A percentile compares a stretch with the other conserved stretches of the same genome.
Conservation (phyloP, 1,284 basidiomycete species). For the Tetrapyrgos nigripes region DNA sequence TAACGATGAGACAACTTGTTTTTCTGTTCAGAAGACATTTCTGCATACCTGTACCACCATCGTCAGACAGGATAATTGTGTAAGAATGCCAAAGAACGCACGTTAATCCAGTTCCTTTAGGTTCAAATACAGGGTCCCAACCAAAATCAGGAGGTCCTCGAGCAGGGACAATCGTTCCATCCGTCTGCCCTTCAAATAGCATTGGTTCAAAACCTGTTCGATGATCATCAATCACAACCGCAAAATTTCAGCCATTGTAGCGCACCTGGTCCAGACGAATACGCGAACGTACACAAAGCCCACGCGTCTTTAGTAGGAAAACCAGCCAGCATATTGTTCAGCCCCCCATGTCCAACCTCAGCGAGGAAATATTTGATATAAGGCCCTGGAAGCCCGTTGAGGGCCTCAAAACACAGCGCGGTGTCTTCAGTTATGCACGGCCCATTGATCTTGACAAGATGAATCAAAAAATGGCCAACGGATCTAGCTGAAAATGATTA, state of each 20-base stretch:
- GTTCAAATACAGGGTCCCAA: conserved; percentile 94
- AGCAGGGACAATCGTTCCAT: conserved; percentile 88
- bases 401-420: conserved; percentile 89
- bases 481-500: conserved; percentile 34
- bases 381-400: conserved; percentile 92
- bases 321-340: conserved; percentile 88
- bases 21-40: conserved; percentile 89
- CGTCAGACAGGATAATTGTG: background rate
- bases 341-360: conserved; percentile 84
- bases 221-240: background rate
- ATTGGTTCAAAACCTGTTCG: conserved; percentile 66
- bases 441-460: conserved; percentile 62
- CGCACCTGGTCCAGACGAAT: conserved; percentile 80
- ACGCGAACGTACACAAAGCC: conserved; percentile 96
- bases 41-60: conserved; percentile 76
- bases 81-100: conserved; percentile 39
- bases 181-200: conserved; percentile 92
- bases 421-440: conserved; percentile 98
- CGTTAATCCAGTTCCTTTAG: conserved; percentile 79
- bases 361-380: conserved; percentile 96
- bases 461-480: conserved; percentile 4
- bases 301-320: conserved; percentile 85
- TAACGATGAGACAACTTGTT: conserved; percentile 92
- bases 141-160: conserved; percentile 82
- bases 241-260: background rate